Evolutionary conservation across 345 rosid genomes (phyloP), one percentile per base, ranked within the genome.

Genomic region (Arabis hirsuta): DNA sequence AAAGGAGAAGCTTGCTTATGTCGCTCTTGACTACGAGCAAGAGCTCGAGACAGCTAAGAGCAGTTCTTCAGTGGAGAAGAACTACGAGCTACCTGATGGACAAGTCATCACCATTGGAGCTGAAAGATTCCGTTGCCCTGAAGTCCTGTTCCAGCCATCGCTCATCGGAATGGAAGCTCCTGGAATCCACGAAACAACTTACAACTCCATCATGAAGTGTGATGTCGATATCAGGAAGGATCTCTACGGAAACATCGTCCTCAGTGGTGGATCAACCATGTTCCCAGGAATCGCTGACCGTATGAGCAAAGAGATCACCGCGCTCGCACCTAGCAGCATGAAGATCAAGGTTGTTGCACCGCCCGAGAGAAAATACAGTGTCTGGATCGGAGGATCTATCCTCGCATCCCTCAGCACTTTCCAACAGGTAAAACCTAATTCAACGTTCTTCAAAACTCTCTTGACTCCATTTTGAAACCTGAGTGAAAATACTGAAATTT

Each of bases 371-470:
- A 83, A 79, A 70, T 76, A 79, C 64, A 82, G 87, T 70, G 86
- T 80, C 59, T 85, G 87, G 84, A 79, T 85, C 22, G 86, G 86
- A 47, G 84, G 89, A 34, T 85, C 89, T 2, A 83, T 85, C 61
- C 81, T 85, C 14, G 85, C 82, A 31, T 83, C 89, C 6, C 80
- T 80, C 59, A 81, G 83, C 80, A 77, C 86, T 5, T 82, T 83
- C 75, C 81, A 85, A 78, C 82, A 76, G 81, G 82, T 78, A 65
- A 70, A 16, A 34, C 3, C 38, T 1, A 0, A 14, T 22, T 59
- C 16, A 3, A 0, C 2, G 4, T 22, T 36, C 39, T 36, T 36
- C 2, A 10, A 36, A 31, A 31, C 27, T 1, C 39, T 2, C 27
- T 53, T 1, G 12, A 7, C 12, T 32, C 22, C 4, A 19, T 3